Percentiles rank a stretch among this genome's conserved stretches.
phyloP scores from a whole-genome alignment of 495 filamentous ascomycete species.

The Lasiosphaeriaceae sp. region DNA sequence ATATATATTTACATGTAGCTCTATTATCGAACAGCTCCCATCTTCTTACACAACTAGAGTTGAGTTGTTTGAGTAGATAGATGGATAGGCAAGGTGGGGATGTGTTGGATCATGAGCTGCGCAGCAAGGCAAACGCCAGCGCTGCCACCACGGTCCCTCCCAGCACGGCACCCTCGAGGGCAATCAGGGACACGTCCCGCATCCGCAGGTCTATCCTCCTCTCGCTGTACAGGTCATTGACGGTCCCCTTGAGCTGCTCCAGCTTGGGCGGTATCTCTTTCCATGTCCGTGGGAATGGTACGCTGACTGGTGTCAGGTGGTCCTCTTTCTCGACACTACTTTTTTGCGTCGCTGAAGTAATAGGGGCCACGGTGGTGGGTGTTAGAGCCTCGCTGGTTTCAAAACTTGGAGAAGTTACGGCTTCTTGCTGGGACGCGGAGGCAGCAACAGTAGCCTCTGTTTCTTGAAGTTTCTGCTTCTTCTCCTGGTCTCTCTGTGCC shows the following conservation, averaged over 20 bases:
- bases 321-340: no score
- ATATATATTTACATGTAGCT: background rate
- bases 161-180: slow-evolving; percentile 66
- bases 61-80: background rate
- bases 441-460: background rate
- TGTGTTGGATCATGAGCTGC: slow-evolving; percentile 20
- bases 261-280: slow-evolving; percentile 45
- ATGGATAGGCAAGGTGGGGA: no score
- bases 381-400: no score
- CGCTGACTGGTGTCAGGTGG: no score
- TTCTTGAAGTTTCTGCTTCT: background rate
- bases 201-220: slow-evolving; percentile 62
- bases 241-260: slow-evolving; percentile 23
- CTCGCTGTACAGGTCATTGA: slow-evolving; percentile 65
- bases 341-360: no score
- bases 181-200: slow-evolving; percentile 67
- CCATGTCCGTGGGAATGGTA: slow-evolving; percentile 32
- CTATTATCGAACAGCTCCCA: no score
- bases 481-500: slow-evolving; percentile 14
- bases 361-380: no score
- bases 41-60: background rate
- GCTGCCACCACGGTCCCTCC: slow-evolving; percentile 62
- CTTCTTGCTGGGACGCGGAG: background rate
- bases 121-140: slow-evolving; percentile 54
- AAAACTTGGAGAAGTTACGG: background rate